These are phyloP conservation scores for Candida freyschussii DNA, from an alignment of 1,139 yeast genomes.

Conservation along the genomic window DNA sequence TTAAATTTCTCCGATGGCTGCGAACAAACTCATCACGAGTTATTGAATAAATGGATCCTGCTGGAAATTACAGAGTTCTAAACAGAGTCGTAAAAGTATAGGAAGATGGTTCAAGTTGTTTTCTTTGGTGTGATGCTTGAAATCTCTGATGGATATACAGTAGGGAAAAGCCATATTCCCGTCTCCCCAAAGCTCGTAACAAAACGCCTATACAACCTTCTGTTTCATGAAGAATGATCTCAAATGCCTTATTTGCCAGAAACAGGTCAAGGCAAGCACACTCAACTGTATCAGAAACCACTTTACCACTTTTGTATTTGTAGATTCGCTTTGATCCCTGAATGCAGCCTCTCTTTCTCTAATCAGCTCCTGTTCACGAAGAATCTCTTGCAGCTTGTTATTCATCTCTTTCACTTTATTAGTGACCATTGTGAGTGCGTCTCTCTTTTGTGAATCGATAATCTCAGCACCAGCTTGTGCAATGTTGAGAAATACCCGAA, in stretches of 20 bases:
- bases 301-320: slow-evolving; percentile 45
- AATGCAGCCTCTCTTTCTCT: slow-evolving; percentile 49
- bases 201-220: too few relatives aligned
- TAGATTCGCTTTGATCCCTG: slow-evolving; percentile 50
- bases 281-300: slow-evolving; percentile 52
- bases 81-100: too few relatives aligned
- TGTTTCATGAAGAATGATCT: slow-evolving; percentile 60
- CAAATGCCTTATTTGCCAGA: slow-evolving; percentile 57
- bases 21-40: too few relatives aligned
- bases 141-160: too few relatives aligned
- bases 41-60: too few relatives aligned
- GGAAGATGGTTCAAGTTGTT: too few relatives aligned
- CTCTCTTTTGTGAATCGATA: slow-evolving; percentile 43
- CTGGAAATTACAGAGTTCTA: too few relatives aligned
- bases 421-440: slow-evolving; percentile 32
- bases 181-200: too few relatives aligned
- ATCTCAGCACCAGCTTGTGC: slow-evolving; percentile 43
- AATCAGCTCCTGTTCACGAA: slow-evolving; percentile 47
- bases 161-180: too few relatives aligned
- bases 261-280: slow-evolving; percentile 45
- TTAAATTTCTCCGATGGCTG: too few relatives aligned
- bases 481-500: slow-evolving; percentile 43
- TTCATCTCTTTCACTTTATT: slow-evolving; percentile 29
- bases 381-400: slow-evolving; percentile 44
- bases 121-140: too few relatives aligned